phyloP scores from a whole-genome alignment of 2,329 filamentous ascomycete species.

The Monosporascus cannonballus region DNA sequence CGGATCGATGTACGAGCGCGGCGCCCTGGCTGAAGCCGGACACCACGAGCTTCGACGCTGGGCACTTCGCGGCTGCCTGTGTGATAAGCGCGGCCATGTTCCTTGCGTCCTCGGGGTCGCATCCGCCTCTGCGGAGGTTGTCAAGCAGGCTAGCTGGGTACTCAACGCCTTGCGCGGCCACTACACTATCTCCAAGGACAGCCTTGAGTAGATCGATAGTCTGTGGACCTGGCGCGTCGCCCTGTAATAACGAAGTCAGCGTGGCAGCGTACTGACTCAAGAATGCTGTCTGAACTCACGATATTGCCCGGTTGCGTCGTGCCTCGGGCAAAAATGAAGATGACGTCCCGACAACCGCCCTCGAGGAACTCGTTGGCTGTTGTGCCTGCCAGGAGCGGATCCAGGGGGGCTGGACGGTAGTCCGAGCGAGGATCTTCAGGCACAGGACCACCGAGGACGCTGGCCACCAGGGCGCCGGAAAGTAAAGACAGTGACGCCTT shows the following conservation, averaged over 20 bases:
- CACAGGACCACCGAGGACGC: not conserved
- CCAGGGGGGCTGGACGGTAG: not conserved
- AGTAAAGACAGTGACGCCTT: not conserved
- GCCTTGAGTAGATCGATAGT: slow-evolving; percentile 17
- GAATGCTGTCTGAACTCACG: slow-evolving; percentile 18
- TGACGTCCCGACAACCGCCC: slow-evolving; percentile 28
- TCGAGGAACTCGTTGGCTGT: slow-evolving; percentile 30
- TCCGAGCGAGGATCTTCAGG: not conserved
- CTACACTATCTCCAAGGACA: slow-evolving; percentile 9
- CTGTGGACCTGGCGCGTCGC: slow-evolving; percentile 21
- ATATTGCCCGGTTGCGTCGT: slow-evolving; percentile 33
- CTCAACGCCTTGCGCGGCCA: slow-evolving; percentile 20
- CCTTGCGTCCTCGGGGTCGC: slow-evolving; percentile 25
- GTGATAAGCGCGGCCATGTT: slow-evolving; percentile 27
- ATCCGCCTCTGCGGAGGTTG: slow-evolving; percentile 22
- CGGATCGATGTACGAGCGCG: slow-evolving; percentile 35
- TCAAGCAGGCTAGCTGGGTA: slow-evolving; percentile 18
- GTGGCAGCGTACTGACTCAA: too few species aligned
- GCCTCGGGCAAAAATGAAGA: slow-evolving; percentile 34
- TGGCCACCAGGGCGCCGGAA: not conserved
- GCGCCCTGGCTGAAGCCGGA: slow-evolving; percentile 38
- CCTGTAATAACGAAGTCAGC: slow-evolving; percentile 5
- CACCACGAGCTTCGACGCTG: slow-evolving; percentile 33
- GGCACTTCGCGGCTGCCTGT: slow-evolving; percentile 31
- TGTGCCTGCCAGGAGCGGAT: slow-evolving; percentile 1